Conservation (phyloP, 805 yeast genomes). For the Starmera caribaea region DNA sequence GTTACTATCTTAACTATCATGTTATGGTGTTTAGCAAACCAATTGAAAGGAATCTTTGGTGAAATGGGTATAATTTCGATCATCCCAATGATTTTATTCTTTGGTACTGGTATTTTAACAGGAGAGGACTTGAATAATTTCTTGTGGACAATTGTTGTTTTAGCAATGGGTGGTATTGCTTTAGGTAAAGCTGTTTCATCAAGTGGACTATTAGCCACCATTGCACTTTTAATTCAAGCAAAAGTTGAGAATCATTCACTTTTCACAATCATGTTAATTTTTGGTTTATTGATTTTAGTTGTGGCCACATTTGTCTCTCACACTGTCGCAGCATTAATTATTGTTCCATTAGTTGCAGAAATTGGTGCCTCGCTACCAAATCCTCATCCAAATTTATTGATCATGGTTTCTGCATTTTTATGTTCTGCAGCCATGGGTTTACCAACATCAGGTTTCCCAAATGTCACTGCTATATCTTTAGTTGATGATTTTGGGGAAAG, state of each 20-base stretch:
- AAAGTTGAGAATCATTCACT: conserved; percentile 59
- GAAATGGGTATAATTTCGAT: conserved; percentile 96
- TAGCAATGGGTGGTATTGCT: conserved; percentile 98
- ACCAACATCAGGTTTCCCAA: conserved; percentile 97
- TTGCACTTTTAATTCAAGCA: conserved; percentile 61
- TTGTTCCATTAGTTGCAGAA: conserved; percentile 83
- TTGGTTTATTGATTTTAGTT: conserved; percentile 71
- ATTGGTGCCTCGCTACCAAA: conserved; percentile 66
- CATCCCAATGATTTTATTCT: conserved; percentile 81
- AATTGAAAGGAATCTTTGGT: conserved; percentile 66
- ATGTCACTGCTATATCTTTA: conserved; percentile 93
- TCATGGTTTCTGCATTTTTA: conserved; percentile 52
- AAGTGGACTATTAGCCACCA: conserved; percentile 73
- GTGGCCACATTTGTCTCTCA: conserved; percentile 95
- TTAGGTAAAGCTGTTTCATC: conserved; percentile 91
- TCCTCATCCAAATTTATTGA: conserved; percentile 80
- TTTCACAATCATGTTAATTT: conserved; percentile 64
- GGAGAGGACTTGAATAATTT: conserved; percentile 93
- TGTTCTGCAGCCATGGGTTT: conserved; percentile 97
- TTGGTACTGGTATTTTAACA: conserved; percentile 80
- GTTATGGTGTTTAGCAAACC: conserved; percentile 84
- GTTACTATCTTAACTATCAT: conserved; percentile 67
- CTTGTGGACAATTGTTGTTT: conserved; percentile 90
- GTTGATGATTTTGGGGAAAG: conserved; percentile 89
- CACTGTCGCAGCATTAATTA: conserved; percentile 92